Evolutionary conservation across 345 rosid species (phyloP).

Genomic region (Dovyalis caffra): DNA sequence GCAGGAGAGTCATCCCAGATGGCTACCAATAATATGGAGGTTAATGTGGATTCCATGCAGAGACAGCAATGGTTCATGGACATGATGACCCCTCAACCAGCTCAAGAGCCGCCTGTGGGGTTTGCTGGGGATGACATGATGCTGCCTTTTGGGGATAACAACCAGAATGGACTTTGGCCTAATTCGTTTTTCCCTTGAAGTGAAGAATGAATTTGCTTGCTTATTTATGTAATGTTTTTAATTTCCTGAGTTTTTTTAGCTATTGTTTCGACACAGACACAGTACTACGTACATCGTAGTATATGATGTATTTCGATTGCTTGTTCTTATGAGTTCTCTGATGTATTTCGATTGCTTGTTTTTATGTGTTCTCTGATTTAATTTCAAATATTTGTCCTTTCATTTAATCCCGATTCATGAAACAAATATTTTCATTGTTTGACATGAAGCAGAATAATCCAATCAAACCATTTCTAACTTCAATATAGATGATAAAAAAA

Average conservation of each 20-base stretch:
- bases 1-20: not conserved
- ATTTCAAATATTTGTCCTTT: too few relatives aligned
- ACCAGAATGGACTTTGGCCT: not conserved
- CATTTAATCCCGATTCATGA: too few relatives aligned
- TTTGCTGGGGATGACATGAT: constrained; percentile 16
- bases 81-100: constrained; percentile 11
- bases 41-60: constrained; percentile 5
- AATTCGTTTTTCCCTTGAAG: not conserved
- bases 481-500: too few relatives aligned
- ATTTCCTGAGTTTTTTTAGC: not conserved
- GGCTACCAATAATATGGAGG: not conserved
- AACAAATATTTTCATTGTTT: too few relatives aligned
- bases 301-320: not conserved
- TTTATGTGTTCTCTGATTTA: too few relatives aligned
- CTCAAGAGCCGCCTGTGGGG: not conserved
- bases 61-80: constrained; percentile 24
- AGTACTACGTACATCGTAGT: too few relatives aligned
- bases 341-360: not conserved
- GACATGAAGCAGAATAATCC: too few relatives aligned
- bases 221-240: not conserved
- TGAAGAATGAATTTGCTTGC: not conserved
- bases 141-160: constrained; percentile 11
- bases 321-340: too few relatives aligned
- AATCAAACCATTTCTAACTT: too few relatives aligned
- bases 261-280: not conserved